These are phyloP conservation scores for Jimgerdemannia lactiflua DNA, from an alignment of 192 early-diverging fungal genomes.

Conservation along the genomic window DNA sequence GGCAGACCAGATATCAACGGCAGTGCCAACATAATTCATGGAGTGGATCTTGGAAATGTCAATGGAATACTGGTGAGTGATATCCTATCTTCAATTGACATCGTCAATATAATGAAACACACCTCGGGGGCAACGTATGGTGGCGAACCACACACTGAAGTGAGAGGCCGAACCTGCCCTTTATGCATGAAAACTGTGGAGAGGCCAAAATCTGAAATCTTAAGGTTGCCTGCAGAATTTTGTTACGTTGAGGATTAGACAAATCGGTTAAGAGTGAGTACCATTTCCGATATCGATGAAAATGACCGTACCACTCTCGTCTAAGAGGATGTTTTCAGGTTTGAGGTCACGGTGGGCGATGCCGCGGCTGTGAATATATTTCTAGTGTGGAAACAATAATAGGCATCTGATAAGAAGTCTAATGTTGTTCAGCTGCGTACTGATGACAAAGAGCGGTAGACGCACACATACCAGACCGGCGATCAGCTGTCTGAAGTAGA, in stretches of 20 bases:
- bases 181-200: conserved; percentile 62
- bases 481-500: conserved; percentile 71
- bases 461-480: conserved; percentile 50
- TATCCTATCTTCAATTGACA: not conserved
- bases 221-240: conserved; percentile 52
- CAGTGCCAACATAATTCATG: conserved; percentile 54
- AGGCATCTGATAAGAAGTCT: not conserved
- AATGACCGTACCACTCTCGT: not conserved
- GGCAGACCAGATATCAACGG: conserved; percentile 68
- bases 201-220: conserved; percentile 72
- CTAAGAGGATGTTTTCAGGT: conserved; percentile 84
- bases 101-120: not conserved
- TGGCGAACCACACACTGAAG: conserved; percentile 70
- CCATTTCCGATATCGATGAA: not conserved
- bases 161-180: conserved; percentile 48
- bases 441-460: too few species aligned
- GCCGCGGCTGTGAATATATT: conserved; percentile 25
- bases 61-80: not conserved
- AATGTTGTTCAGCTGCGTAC: too few species aligned
- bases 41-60: conserved; percentile 40
- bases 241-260: too few species aligned
- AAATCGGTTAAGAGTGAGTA: not conserved
- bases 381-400: not conserved
- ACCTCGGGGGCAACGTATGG: conserved; percentile 67
- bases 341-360: conserved; percentile 93